Evolutionary conservation across 139 green algal species (phyloP), one percentile per base, ranked within the genome.

Genomic region (Ettlia oleoabundans): DNA sequence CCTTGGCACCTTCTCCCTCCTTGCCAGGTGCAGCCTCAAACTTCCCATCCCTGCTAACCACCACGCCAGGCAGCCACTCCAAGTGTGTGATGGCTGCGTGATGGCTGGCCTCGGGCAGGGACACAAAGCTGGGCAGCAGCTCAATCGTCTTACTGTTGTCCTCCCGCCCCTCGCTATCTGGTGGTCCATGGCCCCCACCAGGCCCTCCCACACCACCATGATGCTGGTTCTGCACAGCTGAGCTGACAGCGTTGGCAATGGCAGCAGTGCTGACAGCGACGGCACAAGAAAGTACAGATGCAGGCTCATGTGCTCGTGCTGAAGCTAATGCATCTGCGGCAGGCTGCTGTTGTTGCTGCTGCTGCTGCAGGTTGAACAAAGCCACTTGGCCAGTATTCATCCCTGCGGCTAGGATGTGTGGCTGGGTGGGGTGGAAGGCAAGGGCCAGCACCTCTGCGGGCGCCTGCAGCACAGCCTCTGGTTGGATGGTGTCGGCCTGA

Each of bases 401-500:
- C 19, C 94, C 94, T 15, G 84, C 94, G 0, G 88, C 89, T 38
- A 98, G 76, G 35, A 35, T 53, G 28, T 96, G 85, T 2, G 91
- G 92, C 73, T 93, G 89, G 24, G 66, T 5, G 2, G 94, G 94
- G 86, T 98, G 95, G 89, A 91, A 96, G 74, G 92, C 82, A 81
- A 98, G 95, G 52, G 78, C 64, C 52, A 90, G 89, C 3, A 95
- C 88, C 75, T 97, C 92, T 37, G 88, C 88, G 24, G 94, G 94
- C 13, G 84, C 84, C 53, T 96, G 91, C 76, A 98, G 85, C 53
- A 97, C 92, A 24, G 86, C 88, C 88, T 97, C 91, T 55, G 94
- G 94, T 80, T 96, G 90, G 67, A 97, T 94, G 6, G 92, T 88
- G 82, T 97, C 94, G 65, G 52, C 86, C 81, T 96, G 95, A 85